A percentile compares a stretch with the other conserved stretches of the same genome.
Conservation (phyloP, 192 early-diverging fungal genomes). For the Entomortierella beljakovae region DNA sequence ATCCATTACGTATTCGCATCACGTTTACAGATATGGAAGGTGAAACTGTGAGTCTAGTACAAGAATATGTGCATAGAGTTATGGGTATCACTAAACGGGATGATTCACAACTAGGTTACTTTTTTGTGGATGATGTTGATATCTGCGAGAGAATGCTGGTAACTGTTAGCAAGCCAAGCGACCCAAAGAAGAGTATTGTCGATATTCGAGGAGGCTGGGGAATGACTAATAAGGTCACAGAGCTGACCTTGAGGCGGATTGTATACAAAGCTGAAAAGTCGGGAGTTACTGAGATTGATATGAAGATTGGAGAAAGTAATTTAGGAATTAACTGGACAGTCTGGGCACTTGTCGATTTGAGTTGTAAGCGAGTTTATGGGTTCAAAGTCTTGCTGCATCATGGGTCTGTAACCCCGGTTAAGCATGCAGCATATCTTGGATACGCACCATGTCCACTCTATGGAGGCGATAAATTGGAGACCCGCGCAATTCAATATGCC, state of each 20-base stretch:
- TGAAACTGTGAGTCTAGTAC: conserved; percentile 37
- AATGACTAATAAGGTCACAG: conserved; percentile 5
- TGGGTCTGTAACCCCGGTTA: not conserved
- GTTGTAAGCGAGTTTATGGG: conserved; percentile 59
- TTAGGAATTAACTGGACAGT: conserved; percentile 30
- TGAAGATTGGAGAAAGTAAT: conserved; percentile 17
- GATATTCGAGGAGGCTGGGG: conserved; percentile 21
- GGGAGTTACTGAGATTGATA: conserved; percentile 38
- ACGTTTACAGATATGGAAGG: conserved; percentile 56
- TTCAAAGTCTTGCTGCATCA: conserved; percentile 49
- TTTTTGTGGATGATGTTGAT: conserved; percentile 49
- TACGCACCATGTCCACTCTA: conserved; percentile 59
- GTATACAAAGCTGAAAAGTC: conserved; percentile 53
- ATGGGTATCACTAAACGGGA: conserved; percentile 16
- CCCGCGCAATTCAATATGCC: conserved; percentile 51
- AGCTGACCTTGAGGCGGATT: conserved; percentile 46
- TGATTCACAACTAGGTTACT: conserved; percentile 48
- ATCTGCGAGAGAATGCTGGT: not conserved
- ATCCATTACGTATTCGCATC: conserved; percentile 56
- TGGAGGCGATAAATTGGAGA: conserved; percentile 36
- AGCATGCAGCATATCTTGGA: conserved; percentile 29
- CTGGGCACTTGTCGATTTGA: conserved; percentile 61
- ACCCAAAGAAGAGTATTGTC: conserved; percentile 15
- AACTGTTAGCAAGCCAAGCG: not conserved
- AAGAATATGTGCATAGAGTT: conserved; percentile 58